These are phyloP conservation scores for Penicillium nucicola DNA, from an alignment of 495 filamentous ascomycete species.

Conservation along the genomic window DNA sequence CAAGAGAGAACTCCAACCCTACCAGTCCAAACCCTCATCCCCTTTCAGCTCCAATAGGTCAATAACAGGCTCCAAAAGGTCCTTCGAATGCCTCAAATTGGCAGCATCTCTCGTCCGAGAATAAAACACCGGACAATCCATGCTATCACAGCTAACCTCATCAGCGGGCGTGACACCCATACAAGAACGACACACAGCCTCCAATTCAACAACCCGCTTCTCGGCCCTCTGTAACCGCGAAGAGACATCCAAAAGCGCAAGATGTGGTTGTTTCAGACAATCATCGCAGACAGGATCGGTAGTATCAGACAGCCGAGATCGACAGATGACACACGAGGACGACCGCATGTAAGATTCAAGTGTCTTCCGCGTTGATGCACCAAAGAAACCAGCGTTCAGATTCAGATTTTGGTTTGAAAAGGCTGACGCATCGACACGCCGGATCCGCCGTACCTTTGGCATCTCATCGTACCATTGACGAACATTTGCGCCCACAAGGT, in stretches of 20 bases:
- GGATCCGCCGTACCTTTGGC: conserved; percentile 81
- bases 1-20: conserved; percentile 5
- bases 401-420: not conserved
- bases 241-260: conserved; percentile 60
- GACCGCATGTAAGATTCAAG: conserved; percentile 85
- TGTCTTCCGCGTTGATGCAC: conserved; percentile 20
- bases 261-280: conserved; percentile 56
- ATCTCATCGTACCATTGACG: conserved; percentile 93
- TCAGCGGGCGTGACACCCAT: conserved; percentile 68
- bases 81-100: conserved; percentile 55
- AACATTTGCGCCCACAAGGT: conserved; percentile 91
- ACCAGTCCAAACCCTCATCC: conserved; percentile 44
- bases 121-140: conserved; percentile 93
- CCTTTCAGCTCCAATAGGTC: conserved; percentile 49
- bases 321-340: conserved; percentile 75
- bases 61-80: conserved; percentile 53
- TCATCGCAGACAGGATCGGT: conserved; percentile 54
- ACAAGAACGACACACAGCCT: conserved; percentile 79
- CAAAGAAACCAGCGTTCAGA: not conserved
- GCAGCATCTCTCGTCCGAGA: conserved; percentile 69
- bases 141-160: conserved; percentile 78
- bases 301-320: conserved; percentile 56
- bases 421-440: conserved; percentile 43
- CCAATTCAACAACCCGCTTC: conserved; percentile 61
- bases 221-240: conserved; percentile 59